These are phyloP conservation scores for Trichoderma sp. DNA, from an alignment of 2,329 filamentous ascomycete species.

Conservation along the genomic window DNA sequence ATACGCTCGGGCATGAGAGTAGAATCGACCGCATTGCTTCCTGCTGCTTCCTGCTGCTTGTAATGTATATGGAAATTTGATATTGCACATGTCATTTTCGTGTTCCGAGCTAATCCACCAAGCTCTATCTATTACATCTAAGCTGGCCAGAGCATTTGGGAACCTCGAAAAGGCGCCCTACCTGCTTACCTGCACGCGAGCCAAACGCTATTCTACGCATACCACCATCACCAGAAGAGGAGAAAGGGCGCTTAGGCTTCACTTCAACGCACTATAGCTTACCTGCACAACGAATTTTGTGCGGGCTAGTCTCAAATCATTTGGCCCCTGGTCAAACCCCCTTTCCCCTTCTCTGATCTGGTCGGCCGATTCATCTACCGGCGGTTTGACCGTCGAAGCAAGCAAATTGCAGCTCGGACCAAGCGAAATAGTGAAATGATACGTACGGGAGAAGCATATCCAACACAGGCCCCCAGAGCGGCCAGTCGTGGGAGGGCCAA, in stretches of 20 bases:
- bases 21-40: not conserved
- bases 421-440: not conserved
- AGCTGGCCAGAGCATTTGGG: not conserved
- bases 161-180: not conserved
- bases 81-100: not conserved
- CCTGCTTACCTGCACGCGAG: not conserved
- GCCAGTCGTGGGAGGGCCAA: not conserved
- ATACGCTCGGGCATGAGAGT: not conserved
- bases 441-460: not conserved
- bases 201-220: not conserved
- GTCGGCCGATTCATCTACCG: conserved; percentile 19
- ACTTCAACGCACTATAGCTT: not conserved
- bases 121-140: not conserved
- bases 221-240: not conserved
- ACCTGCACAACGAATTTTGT: not conserved
- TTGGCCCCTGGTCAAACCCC: not conserved
- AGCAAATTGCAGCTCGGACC: conserved; percentile 7
- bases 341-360: conserved; percentile 7
- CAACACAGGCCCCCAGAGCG: not conserved
- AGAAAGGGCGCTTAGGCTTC: not conserved
- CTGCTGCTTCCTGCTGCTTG: not conserved
- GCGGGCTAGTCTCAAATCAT: not conserved
- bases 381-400: not conserved
- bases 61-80: not conserved
- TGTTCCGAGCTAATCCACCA: not conserved